Evolutionary conservation across 257 asterid genomes (phyloP), one percentile per base, ranked within the genome.

Genomic region (Leptodermis oblonga): DNA sequence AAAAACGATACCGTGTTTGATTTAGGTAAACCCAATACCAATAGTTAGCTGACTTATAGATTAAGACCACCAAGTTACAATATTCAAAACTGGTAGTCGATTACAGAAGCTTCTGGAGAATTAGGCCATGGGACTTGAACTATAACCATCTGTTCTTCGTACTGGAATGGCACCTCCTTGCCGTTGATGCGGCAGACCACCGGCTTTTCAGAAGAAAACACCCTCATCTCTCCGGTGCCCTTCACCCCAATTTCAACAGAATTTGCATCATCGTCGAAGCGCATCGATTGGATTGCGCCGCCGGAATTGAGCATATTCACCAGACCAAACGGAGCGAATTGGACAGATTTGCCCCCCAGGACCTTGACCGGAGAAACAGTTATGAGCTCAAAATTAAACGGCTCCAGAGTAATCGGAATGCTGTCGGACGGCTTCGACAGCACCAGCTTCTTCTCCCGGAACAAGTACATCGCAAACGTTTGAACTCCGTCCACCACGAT

Each of bases 151-250:
- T 37, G 60, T 26, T 70, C 84, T 69, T 78, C 86, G 23, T 86
- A 92, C 69, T 8, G 77, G 42, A 86, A 86, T 2, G 77, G 45
- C 51, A 77, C 89, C 34, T 58, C 74, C 7, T 10, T 68, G 4
- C 90, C 90, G 60, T 84, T 86, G 62, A 88, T 71, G 6, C 65
- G 82, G 61, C 90, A 83, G 7, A 65, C 74, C 59, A 30, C 61
- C 5, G 98, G 96, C 18, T 70, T 86, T 70, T 75, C 74, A 1
- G 97, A 86, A 59, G 97, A 88, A 70, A 39, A 90, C 30, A 63
- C 82, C 81, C 85, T 83, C 95, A 90, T 82, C 70, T 86, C 96
- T 22, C 98, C 98, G 14, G 71, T 67, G 46, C 97, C 97, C 55
- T 79, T 90, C 61, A 90, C 85, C 56, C 78, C 92, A 26, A 90